Evolutionary conservation across 345 rosid species (phyloP).

Genomic region (Carallia brachiata): DNA sequence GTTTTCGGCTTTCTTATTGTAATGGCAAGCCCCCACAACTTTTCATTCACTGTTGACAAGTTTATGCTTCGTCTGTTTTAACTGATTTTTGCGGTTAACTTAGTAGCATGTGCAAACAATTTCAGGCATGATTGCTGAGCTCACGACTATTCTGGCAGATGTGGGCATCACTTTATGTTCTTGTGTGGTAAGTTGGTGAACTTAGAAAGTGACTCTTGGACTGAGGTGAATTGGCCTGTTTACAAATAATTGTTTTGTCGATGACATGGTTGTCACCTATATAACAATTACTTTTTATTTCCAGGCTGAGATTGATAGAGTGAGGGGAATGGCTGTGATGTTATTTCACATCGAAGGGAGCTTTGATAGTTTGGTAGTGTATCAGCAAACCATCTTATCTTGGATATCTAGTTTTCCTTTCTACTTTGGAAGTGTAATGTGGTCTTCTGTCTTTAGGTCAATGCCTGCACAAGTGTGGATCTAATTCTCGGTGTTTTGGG

Average conservation of each 20-base stretch:
- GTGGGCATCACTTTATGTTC: conserved; percentile 72
- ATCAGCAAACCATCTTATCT: conserved; percentile 9
- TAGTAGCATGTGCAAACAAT: conserved; percentile 1
- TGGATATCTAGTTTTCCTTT: neutral
- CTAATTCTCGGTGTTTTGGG: conserved; percentile 80
- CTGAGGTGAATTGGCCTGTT: too few relatives aligned
- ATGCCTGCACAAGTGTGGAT: conserved; percentile 75
- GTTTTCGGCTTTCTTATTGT: too few relatives aligned
- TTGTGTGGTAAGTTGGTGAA: conserved; percentile 65
- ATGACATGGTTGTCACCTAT: neutral
- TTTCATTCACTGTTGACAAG: too few relatives aligned
- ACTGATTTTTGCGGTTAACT: conserved; percentile 4
- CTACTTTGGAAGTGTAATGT: conserved; percentile 10
- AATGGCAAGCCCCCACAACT: too few relatives aligned
- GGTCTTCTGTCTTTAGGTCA: conserved; percentile 43
- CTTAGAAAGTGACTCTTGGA: too few relatives aligned
- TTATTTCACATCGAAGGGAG: conserved; percentile 81
- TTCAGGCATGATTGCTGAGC: conserved; percentile 87
- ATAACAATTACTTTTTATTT: conserved; percentile 10
- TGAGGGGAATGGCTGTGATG: conserved; percentile 89
- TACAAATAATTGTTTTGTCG: neutral
- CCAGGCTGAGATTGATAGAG: conserved; percentile 89
- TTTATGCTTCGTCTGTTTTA: too few relatives aligned
- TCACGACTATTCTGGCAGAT: conserved; percentile 69
- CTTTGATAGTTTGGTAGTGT: conserved; percentile 66